Evolutionary conservation across 2,329 filamentous ascomycete species (phyloP).

Genomic region (Xylariaceae sp.): DNA sequence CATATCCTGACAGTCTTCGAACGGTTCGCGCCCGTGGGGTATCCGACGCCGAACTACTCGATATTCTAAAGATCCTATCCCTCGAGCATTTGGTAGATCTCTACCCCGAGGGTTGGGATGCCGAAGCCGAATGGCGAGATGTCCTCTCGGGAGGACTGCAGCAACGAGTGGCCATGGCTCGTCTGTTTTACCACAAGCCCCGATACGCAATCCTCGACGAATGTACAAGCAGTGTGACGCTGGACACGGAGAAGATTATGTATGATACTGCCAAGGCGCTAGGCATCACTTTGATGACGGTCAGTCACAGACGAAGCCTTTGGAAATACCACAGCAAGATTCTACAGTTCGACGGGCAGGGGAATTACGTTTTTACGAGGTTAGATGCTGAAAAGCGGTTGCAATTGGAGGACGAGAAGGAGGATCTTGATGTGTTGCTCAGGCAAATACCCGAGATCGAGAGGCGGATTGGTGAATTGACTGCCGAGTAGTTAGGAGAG

Average conservation of each 20-base stretch:
- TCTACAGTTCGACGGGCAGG: constrained; percentile 93
- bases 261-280: constrained; percentile 92
- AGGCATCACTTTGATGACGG: constrained; percentile 94
- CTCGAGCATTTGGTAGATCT: constrained; percentile 78
- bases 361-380: constrained; percentile 81
- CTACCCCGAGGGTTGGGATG: constrained; percentile 78
- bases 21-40: constrained; percentile 83
- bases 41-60: constrained; percentile 73
- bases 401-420: constrained; percentile 90
- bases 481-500: constrained; percentile 40
- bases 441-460: constrained; percentile 85
- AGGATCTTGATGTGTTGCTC: constrained; percentile 82
- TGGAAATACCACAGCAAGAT: constrained; percentile 98
- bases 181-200: constrained; percentile 88
- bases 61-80: constrained; percentile 72
- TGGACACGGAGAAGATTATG: constrained; percentile 93
- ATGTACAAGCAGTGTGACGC: constrained; percentile 90
- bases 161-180: constrained; percentile 93
- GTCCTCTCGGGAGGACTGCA: constrained; percentile 88
- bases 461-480: constrained; percentile 77
- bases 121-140: constrained; percentile 94
- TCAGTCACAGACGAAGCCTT: constrained; percentile 82
- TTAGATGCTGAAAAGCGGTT: constrained; percentile 84
- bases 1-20: constrained; percentile 84
- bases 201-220: constrained; percentile 96